phyloP scores from a whole-genome alignment of 2,329 filamentous ascomycete species.

The Diaporthe caulivora region DNA sequence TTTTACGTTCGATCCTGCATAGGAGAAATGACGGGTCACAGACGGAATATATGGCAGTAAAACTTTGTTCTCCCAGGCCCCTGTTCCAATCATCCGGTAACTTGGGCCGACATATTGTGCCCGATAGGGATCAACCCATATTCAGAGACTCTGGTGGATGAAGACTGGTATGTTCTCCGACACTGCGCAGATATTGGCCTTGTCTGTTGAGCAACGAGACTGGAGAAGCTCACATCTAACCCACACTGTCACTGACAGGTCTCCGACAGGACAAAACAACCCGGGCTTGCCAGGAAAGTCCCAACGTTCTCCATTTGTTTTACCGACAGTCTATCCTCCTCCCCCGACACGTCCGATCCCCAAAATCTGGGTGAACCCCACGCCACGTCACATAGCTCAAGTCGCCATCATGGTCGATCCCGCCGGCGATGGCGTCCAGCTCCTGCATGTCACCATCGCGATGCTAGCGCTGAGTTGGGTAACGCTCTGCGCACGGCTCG shows the following conservation, averaged over 20 bases:
- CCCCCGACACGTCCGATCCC: neutral
- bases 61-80: neutral
- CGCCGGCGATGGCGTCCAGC: slow-evolving; percentile 44
- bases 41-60: neutral
- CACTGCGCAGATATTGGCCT: neutral
- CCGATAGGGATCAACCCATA: neutral
- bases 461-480: slow-evolving; percentile 44
- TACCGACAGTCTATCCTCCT: neutral
- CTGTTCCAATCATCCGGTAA: neutral
- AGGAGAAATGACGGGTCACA: slow-evolving; percentile 14
- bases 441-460: slow-evolving; percentile 44
- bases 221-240: neutral
- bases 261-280: neutral
- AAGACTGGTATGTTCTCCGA: neutral
- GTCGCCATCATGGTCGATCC: slow-evolving; percentile 42
- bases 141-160: neutral
- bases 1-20: slow-evolving; percentile 17
- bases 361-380: neutral
- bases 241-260: neutral
- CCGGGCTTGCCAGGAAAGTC: neutral
- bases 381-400: slow-evolving; percentile 19
- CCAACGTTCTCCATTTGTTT: neutral
- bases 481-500: slow-evolving; percentile 41
- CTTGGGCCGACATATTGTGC: neutral
- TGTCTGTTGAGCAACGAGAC: neutral